A percentile compares a stretch with the other conserved stretches of the same genome.
Evolutionary conservation across 78 protist genomes (phyloP).

Genomic region (Dictyostelium citrinum): DNA sequence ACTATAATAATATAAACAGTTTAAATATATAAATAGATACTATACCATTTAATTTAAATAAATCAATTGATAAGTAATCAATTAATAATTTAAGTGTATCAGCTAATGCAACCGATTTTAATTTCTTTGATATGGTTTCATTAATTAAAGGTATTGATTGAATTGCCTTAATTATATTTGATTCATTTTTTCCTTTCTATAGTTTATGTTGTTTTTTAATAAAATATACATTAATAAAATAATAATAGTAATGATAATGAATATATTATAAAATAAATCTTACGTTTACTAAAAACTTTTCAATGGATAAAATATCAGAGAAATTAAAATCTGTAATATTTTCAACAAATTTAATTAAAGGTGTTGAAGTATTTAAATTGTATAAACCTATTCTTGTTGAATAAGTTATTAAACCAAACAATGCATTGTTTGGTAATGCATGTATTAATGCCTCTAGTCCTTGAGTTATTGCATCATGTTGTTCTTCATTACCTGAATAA

Average conservation of each 20-base stretch:
- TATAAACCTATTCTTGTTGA: conserved; percentile 18
- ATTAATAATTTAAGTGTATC: not conserved
- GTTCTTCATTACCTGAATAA: conserved; percentile 28
- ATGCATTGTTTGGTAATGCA: conserved; percentile 46
- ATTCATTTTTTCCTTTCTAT: conserved; percentile 46
- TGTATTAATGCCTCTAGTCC: conserved; percentile 45
- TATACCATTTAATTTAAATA: not conserved
- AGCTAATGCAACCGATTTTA: not conserved
- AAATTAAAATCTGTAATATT: not conserved
- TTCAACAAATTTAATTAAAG: conserved; percentile 30
- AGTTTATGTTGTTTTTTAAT: no score
- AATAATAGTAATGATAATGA: not conserved
- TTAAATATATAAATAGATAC: no score
- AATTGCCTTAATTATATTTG: conserved; percentile 31
- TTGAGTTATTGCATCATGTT: not conserved
- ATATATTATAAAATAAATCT: no score
- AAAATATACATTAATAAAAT: no score
- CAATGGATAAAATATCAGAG: conserved; percentile 42
- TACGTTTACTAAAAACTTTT: conserved; percentile 42
- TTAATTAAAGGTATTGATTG: not conserved
- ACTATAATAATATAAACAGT: no score
- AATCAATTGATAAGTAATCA: not conserved
- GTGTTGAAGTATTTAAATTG: conserved; percentile 25
- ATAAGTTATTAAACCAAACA: conserved; percentile 36
- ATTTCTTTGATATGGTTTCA: not conserved